These are phyloP conservation scores for Gossypium herbaceum DNA, from an alignment of 345 rosid genomes.

Conservation along the genomic window DNA sequence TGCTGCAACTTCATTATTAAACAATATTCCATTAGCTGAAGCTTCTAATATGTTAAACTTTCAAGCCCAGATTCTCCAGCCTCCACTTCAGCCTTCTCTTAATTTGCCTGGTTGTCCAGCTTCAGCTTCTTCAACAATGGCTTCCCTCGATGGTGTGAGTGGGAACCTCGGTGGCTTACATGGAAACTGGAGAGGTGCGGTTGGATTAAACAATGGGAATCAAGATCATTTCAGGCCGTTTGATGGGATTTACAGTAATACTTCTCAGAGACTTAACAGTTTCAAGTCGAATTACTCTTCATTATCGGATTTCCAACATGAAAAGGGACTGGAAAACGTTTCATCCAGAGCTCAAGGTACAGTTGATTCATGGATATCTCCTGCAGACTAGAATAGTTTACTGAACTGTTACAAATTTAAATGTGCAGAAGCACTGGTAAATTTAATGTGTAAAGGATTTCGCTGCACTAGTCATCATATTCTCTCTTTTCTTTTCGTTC, in stretches of 20 bases:
- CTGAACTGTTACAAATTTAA: background rate
- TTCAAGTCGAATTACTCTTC: conserved; percentile 43
- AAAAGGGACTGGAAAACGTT: conserved; percentile 43
- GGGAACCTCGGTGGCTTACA: conserved; percentile 19
- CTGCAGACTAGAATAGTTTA: conserved; percentile 38
- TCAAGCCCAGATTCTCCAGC: conserved; percentile 29
- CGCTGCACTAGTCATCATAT: background rate
- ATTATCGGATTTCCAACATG: conserved; percentile 52
- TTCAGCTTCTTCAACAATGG: conserved; percentile 20
- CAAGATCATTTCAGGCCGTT: conserved; percentile 28
- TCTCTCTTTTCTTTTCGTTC: background rate
- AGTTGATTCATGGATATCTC: conserved; percentile 75
- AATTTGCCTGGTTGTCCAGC: conserved; percentile 12
- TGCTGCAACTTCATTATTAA: conserved; percentile 16
- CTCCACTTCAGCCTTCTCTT: conserved; percentile 20
- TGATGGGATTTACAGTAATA: conserved; percentile 20
- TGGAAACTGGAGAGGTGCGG: conserved; percentile 8
- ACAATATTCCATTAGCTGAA: conserved; percentile 13
- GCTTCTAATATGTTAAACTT: conserved; percentile 26
- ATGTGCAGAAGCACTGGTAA: background rate
- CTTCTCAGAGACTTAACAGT: conserved; percentile 25
- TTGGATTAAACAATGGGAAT: conserved; percentile 5
- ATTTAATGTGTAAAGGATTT: conserved; percentile 1
- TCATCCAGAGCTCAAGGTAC: conserved; percentile 43
- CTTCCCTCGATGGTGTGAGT: conserved; percentile 31